A percentile compares a stretch with the other conserved stretches of the same genome.
phyloP scores from a whole-genome alignment of 192 early-diverging fungal genomes.

The Backusella westeae region DNA sequence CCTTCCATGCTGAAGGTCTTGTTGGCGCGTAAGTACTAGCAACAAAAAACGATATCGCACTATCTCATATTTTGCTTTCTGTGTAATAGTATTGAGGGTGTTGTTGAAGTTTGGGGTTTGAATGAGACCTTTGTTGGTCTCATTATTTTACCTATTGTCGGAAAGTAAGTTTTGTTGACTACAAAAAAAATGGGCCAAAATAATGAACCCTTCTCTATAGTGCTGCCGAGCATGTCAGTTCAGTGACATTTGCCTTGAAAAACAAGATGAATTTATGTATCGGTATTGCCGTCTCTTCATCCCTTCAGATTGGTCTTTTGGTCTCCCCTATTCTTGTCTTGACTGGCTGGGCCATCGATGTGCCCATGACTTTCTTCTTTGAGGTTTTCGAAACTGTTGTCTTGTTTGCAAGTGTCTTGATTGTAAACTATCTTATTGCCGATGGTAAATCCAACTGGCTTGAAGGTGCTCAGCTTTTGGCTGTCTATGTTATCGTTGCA shows the following conservation, averaged over 20 bases:
- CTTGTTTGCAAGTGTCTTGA: slow-evolving; percentile 74
- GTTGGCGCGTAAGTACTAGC: slow-evolving; percentile 59
- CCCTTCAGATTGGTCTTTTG: slow-evolving; percentile 83
- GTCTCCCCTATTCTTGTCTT: slow-evolving; percentile 69
- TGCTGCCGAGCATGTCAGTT: slow-evolving; percentile 76
- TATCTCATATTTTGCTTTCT: neutral
- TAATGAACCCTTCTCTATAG: neutral
- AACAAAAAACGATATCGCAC: neutral
- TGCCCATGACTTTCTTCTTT: slow-evolving; percentile 84
- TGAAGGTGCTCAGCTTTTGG: slow-evolving; percentile 81
- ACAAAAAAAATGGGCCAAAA: neutral
- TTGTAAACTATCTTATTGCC: slow-evolving; percentile 73
- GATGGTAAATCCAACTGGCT: slow-evolving; percentile 94
- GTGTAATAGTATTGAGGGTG: slow-evolving; percentile 55
- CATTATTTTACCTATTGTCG: slow-evolving; percentile 88
- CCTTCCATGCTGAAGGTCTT: slow-evolving; percentile 76
- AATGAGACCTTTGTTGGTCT: slow-evolving; percentile 87
- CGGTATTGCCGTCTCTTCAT: slow-evolving; percentile 44
- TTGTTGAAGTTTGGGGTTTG: slow-evolving; percentile 65
- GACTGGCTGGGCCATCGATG: slow-evolving; percentile 82
- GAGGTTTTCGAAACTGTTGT: slow-evolving; percentile 78
- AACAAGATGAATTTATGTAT: slow-evolving; percentile 87
- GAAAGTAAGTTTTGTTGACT: slow-evolving; percentile 57
- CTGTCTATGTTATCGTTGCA: slow-evolving; percentile 80
- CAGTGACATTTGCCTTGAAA: slow-evolving; percentile 80